A percentile compares a stretch with the other conserved stretches of the same genome.
Evolutionary conservation across 257 asterid genomes (phyloP).

Genomic region (Verbena officinalis): DNA sequence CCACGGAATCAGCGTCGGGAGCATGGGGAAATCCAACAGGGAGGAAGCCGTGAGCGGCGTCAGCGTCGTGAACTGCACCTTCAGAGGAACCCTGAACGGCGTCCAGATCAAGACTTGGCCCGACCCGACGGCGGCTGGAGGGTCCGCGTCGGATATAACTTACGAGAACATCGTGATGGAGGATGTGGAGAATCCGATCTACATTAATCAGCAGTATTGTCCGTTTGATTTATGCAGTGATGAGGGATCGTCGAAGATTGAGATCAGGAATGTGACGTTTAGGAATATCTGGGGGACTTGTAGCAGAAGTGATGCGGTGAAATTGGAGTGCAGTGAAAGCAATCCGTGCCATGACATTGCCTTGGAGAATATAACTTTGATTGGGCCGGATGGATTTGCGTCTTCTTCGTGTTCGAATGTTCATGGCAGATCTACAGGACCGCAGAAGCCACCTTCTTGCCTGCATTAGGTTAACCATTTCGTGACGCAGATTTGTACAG

Average conservation of each 20-base stretch:
- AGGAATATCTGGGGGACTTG: conserved; percentile 37
- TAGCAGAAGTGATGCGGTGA: conserved; percentile 31
- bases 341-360: conserved; percentile 34
- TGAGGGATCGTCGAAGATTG: conserved; percentile 39
- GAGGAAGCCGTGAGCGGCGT: conserved; percentile 39
- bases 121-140: conserved; percentile 37
- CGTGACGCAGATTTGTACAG: too few relatives aligned
- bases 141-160: conserved; percentile 37
- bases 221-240: conserved; percentile 34
- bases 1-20: conserved; percentile 64
- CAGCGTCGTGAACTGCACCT: conserved; percentile 41
- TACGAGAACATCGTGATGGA: conserved; percentile 45
- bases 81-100: conserved; percentile 50
- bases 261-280: conserved; percentile 31
- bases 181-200: conserved; percentile 49
- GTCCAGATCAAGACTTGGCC: conserved; percentile 69
- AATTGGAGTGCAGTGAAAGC: conserved; percentile 31
- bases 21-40: conserved; percentile 37
- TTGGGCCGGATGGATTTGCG: conserved; percentile 20
- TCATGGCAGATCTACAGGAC: conserved; percentile 24
- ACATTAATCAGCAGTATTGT: conserved; percentile 61
- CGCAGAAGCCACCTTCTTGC: conserved; percentile 33
- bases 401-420: conserved; percentile 36
- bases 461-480: conserved; percentile 16
- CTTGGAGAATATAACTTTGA: conserved; percentile 31